Evolutionary conservation across 83 land plant genomes (phyloP), one percentile per base, ranked within the genome.

Genomic region (Larix sibirica): DNA sequence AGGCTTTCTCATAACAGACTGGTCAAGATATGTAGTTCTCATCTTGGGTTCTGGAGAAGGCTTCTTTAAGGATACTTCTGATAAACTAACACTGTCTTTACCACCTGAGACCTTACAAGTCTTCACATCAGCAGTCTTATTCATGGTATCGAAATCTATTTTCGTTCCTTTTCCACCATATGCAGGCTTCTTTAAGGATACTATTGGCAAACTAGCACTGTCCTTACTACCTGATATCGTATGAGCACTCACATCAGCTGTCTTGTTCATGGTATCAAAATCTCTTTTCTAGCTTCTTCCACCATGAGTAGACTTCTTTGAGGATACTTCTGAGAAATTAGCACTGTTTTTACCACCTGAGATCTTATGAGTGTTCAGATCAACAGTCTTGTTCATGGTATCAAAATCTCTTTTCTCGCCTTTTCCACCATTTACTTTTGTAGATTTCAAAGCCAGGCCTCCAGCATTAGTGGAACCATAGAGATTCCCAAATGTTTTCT

Each of bases 391-490:
- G 50, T 71, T 71, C 76, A 71, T 42, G n/a, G 76, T 40, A n/a
- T 71, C 54, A 71, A 71, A 71, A 71, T 71, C 76, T 40, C 76
- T 71, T 71, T 71, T 71, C 54, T 71, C 42, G 54, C 76, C 56
- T 71, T 21, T 3, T 18, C 8, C 38, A 20, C 76, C 76, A 71
- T 40, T 71, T 38, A 71, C 24, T n/a, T 71, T 40, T 71, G 17
- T 40, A n/a, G 76, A 71, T 20, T 40, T 71, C 42, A 71, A 38
- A 21, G 26, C 54, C 17, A 20, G 56, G 1, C 21, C 56, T 71
- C 21, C 21, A 42, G 6, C 9, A 38, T 71, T 71, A 71, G 76
- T 18, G 42, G 50, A 4, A 71, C 3, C 3, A 28, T 20, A 2
- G 3, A 71, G 54, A 2, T 71, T n/a, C 12, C 76, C 54, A 71